These are phyloP conservation scores for Datisca glomerata DNA, from an alignment of 306 rosid genomes.

Conservation along the genomic window DNA sequence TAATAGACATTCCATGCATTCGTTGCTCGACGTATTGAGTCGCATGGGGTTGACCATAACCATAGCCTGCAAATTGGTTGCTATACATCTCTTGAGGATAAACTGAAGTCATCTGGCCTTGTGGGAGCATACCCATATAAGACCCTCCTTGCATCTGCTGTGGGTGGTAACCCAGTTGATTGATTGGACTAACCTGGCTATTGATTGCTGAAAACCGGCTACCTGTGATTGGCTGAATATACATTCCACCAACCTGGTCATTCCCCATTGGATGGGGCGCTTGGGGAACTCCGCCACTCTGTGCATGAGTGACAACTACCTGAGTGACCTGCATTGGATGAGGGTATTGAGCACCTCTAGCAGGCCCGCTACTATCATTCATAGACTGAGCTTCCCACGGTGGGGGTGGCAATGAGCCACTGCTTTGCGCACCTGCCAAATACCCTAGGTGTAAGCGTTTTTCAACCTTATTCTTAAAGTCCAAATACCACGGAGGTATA, in stretches of 20 bases:
- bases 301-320: slow-evolving; percentile 44
- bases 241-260: slow-evolving; percentile 53
- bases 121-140: slow-evolving; percentile 16
- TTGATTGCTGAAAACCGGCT: slow-evolving; percentile 41
- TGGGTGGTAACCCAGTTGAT: slow-evolving; percentile 43
- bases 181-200: slow-evolving; percentile 42
- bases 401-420: slow-evolving; percentile 85
- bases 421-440: slow-evolving; percentile 41
- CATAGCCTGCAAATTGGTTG: slow-evolving; percentile 33
- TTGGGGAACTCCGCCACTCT: slow-evolving; percentile 35
- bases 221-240: slow-evolving; percentile 50
- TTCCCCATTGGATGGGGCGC: slow-evolving; percentile 48
- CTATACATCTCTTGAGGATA: slow-evolving; percentile 78
- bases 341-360: slow-evolving; percentile 52
- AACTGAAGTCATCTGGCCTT: slow-evolving; percentile 32
- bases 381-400: slow-evolving; percentile 92
- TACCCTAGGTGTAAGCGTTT: slow-evolving; percentile 3
- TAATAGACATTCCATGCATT: slow-evolving; percentile 68
- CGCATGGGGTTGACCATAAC: slow-evolving; percentile 66
- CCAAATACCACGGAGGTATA: slow-evolving; percentile 12
- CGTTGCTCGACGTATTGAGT: slow-evolving; percentile 59
- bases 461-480: slow-evolving; percentile 6
- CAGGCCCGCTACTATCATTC: slow-evolving; percentile 41
- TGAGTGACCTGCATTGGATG: slow-evolving; percentile 56
- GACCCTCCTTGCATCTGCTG: slow-evolving; percentile 31